A percentile compares a stretch with the other conserved stretches of the same genome.
Evolutionary conservation across 139 green algal genomes (phyloP).

Genomic region (Coelastrella sp.): DNA sequence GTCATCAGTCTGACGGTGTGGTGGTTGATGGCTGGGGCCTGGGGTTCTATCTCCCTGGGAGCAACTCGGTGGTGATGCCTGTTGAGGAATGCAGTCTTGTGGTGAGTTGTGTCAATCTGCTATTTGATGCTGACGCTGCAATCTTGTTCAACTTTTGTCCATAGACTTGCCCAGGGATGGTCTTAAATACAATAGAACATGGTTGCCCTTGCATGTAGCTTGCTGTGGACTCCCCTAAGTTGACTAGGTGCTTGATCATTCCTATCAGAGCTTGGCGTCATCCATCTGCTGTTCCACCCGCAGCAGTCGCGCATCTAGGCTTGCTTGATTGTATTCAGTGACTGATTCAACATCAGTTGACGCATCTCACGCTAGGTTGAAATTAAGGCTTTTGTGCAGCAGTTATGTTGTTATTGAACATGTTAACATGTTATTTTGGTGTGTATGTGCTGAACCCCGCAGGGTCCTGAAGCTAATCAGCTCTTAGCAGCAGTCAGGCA

Average conservation of each 20-base stretch:
- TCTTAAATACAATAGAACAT: too few species aligned
- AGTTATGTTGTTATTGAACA: not conserved
- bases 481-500: not conserved
- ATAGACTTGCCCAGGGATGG: not conserved
- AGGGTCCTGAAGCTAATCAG: not conserved
- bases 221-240: too few species aligned
- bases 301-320: too few species aligned
- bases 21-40: slow-evolving; percentile 49
- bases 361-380: too few species aligned
- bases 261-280: too few species aligned
- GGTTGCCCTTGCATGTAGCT: too few species aligned
- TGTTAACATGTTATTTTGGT: not conserved
- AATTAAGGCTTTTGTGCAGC: not conserved
- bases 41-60: slow-evolving; percentile 55
- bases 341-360: too few species aligned
- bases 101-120: slow-evolving; percentile 7
- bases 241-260: too few species aligned
- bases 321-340: too few species aligned
- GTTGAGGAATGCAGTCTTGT: slow-evolving; percentile 47
- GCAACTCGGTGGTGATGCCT: slow-evolving; percentile 55
- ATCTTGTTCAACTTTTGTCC: not conserved
- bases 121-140: not conserved
- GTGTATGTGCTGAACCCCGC: not conserved
- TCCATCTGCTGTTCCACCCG: too few species aligned
- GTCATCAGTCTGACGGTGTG: not conserved